phyloP scores from a whole-genome alignment of 768 basidiomycete genomes.

The Suillus spraguei region DNA sequence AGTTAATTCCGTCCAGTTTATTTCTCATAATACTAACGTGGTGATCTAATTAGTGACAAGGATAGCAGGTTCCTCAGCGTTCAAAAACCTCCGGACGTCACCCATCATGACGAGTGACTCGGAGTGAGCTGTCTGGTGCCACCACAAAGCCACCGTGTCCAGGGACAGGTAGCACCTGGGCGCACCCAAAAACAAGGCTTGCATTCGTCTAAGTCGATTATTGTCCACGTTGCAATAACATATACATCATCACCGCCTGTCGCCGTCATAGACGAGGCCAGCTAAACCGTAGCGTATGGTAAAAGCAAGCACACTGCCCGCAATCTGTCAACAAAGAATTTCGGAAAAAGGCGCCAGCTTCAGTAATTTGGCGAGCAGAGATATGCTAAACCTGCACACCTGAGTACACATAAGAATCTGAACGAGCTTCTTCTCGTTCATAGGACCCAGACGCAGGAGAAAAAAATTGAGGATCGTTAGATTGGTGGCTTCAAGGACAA shows the following conservation, averaged over 20 bases:
- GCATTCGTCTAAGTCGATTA: background rate
- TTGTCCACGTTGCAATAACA: background rate
- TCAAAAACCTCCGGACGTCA: background rate
- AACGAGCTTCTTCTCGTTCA: slow-evolving; percentile 83
- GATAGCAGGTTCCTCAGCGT: background rate
- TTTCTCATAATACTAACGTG: too few species aligned
- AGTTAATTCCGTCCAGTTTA: too few species aligned
- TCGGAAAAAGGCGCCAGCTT: slow-evolving; percentile 12
- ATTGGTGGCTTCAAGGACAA: slow-evolving; percentile 77
- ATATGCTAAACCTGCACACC: slow-evolving; percentile 39
- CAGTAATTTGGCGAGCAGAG: background rate
- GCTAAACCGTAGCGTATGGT: slow-evolving; percentile 88
- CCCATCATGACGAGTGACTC: background rate
- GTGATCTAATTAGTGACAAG: background rate
- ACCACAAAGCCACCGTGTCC: background rate
- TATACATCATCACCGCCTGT: slow-evolving; percentile 58
- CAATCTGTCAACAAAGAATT: slow-evolving; percentile 44
- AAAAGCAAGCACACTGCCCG: slow-evolving; percentile 83
- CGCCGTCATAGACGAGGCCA: slow-evolving; percentile 88
- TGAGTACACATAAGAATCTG: slow-evolving; percentile 74
- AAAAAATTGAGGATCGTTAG: slow-evolving; percentile 90
- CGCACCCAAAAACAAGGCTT: background rate
- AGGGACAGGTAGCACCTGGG: background rate
- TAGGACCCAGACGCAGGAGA: slow-evolving; percentile 77
- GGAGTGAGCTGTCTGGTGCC: background rate